phyloP scores from a whole-genome alignment of 345 rosid species.

The Lepidium aucheri region DNA sequence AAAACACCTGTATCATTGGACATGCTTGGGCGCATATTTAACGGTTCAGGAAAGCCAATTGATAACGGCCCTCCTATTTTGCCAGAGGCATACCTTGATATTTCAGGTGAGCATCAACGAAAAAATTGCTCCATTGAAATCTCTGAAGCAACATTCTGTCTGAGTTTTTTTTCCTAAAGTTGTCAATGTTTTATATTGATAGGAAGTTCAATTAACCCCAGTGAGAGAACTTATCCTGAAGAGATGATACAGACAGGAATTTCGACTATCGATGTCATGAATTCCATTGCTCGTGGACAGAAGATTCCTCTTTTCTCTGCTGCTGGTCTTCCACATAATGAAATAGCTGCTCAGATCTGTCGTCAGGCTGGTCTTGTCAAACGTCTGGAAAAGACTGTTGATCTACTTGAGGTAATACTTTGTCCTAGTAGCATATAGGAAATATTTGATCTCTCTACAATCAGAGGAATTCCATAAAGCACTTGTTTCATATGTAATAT shows the following conservation, averaged over 20 bases:
- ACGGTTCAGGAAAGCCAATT: constrained; percentile 97
- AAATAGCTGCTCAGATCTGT: constrained; percentile 98
- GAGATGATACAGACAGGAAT: constrained; percentile 99
- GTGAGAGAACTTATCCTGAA: constrained; percentile 97
- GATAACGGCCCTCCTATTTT: constrained; percentile 95
- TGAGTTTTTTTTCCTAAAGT: background rate
- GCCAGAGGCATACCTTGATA: constrained; percentile 95
- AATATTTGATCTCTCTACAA: background rate
- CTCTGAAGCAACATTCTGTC: background rate
- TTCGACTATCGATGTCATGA: constrained; percentile 97
- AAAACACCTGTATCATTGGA: constrained; percentile 93
- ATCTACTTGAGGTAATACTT: constrained; percentile 62
- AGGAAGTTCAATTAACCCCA: constrained; percentile 98
- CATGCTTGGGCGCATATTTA: constrained; percentile 97
- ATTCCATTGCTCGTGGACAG: constrained; percentile 97
- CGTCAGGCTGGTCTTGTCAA: constrained; percentile 98
- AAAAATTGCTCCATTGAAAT: background rate
- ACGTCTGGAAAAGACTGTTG: constrained; percentile 72
- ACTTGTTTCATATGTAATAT: background rate
- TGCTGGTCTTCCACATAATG: constrained; percentile 99
- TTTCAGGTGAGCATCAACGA: constrained; percentile 52
- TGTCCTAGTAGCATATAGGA: background rate
- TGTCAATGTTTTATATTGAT: background rate
- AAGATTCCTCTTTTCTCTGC: constrained; percentile 98
- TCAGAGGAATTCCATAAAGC: background rate